Conservation (phyloP, 139 green algal genomes). For the Tetradesmus obliquus region DNA sequence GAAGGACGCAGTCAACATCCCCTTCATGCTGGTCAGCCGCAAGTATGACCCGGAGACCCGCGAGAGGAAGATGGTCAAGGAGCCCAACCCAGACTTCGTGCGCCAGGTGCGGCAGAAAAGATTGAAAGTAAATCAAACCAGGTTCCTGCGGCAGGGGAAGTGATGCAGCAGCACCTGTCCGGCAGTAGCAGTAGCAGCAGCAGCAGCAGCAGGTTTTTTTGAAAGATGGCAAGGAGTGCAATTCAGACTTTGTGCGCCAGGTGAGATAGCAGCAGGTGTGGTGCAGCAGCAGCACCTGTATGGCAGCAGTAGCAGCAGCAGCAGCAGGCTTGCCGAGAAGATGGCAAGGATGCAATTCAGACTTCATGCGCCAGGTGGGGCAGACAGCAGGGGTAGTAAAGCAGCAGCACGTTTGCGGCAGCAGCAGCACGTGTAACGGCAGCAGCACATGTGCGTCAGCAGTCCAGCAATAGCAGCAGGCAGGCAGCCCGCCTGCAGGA, state of each 20-base stretch:
- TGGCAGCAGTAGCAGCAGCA: too few relatives aligned
- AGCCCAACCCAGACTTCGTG: conserved; percentile 67
- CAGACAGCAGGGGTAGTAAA: background rate
- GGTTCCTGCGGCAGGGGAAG: background rate
- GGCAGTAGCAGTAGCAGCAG: background rate
- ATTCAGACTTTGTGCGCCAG: too few relatives aligned
- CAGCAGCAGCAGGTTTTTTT: background rate
- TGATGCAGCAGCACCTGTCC: background rate
- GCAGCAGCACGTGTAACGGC: background rate
- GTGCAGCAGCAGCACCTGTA: background rate
- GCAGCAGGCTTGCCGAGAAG: background rate
- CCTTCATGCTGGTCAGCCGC: conserved; percentile 53
- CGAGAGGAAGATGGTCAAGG: conserved; percentile 65
- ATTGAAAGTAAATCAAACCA: background rate
- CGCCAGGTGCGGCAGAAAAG: conserved; percentile 35
- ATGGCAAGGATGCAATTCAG: conserved; percentile 62
- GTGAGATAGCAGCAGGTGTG: background rate
- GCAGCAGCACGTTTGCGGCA: background rate
- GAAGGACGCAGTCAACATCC: conserved; percentile 76
- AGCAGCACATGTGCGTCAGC: background rate
- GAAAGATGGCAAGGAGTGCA: too few relatives aligned
- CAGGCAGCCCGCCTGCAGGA: background rate
- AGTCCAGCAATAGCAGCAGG: background rate
- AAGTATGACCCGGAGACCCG: conserved; percentile 63
- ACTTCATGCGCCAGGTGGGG: conserved; percentile 63